Evolutionary conservation across 2,329 filamentous ascomycete genomes (phyloP), one percentile per base, ranked within the genome.

Genomic region (Fusarium mexicanum): DNA sequence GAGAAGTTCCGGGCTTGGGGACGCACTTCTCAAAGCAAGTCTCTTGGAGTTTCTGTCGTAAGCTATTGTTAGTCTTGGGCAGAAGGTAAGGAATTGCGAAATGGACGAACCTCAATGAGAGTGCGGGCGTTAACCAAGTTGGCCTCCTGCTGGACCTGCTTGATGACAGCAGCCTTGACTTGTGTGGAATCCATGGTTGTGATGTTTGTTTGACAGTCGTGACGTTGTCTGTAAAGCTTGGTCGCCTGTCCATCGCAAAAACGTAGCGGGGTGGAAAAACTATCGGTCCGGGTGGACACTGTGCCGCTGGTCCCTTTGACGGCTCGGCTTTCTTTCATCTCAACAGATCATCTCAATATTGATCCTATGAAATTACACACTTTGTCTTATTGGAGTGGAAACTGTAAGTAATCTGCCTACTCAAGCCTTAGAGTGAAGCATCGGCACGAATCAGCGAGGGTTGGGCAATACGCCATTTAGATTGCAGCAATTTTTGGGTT

Each of bases 21-120:
- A 95, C 85, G 83, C 93, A 96, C 81, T 91, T 91, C 53, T 93
- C 90, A 85, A 94, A 96, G 86, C 93, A 96, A 84, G 92, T 91
- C 78, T 93, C 89, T 84, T 95, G 94, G 83, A 95, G 88, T 89
- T 93, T 94, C 92, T 94, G 68, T 62, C 18, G 43, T 40, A 35
- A 17, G 31, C 48, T 40, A 37, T 35, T 26, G 14, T 47, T 44
- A 53, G 51, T 76, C 65, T 73, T 35, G 55, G n/a, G 31, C 22
- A 47, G 40, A 38, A 51, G 35, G 40, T 26, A 13, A 60, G 51
- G 44, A 53, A 70, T 70, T 61, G 69, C 40, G 57, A 61, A 37
- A 48, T 24, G n/a, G 48, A 44, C 73, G 53, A 76, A 93, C 92
- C 83, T 92, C 88, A 78, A 95, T 93, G 77, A 95, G 86, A 75